A percentile compares a stretch with the other conserved stretches of the same genome.
These are phyloP conservation scores for Trichoderma sp. DNA, from an alignment of 2,329 filamentous ascomycete species.

Conservation along the genomic window DNA sequence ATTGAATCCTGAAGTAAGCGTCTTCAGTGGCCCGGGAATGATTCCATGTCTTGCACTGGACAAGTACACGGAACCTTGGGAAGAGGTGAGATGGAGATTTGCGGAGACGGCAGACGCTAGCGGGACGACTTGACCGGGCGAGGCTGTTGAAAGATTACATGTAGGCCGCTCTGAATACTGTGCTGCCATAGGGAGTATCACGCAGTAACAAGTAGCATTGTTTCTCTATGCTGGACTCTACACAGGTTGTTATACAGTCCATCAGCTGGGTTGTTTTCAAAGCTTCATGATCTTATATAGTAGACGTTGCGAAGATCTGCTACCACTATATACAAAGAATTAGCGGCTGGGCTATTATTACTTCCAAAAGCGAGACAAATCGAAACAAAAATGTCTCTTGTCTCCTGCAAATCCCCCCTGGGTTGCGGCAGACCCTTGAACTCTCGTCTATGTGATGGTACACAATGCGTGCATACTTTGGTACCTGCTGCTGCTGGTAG, in stretches of 20 bases:
- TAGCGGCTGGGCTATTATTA: neutral
- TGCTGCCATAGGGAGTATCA: neutral
- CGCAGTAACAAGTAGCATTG: neutral
- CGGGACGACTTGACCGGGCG: neutral
- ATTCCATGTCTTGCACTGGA: neutral
- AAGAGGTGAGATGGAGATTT: slow-evolving; percentile 10
- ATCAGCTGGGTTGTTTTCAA: neutral
- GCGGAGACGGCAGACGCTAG: slow-evolving; percentile 5
- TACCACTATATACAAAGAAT: neutral
- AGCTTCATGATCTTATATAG: neutral
- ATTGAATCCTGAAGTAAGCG: neutral
- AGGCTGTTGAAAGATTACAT: neutral
- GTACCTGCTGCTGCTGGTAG: neutral
- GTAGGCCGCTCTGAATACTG: neutral
- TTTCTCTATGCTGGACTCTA: neutral
- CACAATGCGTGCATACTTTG: neutral
- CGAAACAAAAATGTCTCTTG: neutral
- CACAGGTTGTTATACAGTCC: neutral
- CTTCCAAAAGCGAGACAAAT: neutral
- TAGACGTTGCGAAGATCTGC: neutral
- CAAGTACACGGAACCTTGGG: neutral
- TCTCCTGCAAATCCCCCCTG: neutral
- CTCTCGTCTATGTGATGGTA: neutral
- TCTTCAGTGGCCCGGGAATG: neutral
- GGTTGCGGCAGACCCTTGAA: neutral